phyloP scores from a whole-genome alignment of 306 rosid genomes.

The Potentilla sterilis region DNA sequence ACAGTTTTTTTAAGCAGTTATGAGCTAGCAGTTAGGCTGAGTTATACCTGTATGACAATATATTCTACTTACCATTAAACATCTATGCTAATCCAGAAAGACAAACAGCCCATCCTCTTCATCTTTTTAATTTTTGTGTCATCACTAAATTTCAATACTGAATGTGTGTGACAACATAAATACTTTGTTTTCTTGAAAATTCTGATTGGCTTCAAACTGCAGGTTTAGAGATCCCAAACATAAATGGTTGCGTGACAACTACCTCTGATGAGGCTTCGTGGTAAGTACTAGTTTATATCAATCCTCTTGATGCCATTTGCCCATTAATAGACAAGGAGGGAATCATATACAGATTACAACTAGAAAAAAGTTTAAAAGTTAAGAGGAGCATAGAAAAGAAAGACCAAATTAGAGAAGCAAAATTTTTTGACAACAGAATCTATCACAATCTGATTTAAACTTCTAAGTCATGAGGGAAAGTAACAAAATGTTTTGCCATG shows the following conservation, averaged over 20 bases:
- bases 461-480: not conserved
- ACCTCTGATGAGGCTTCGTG: conserved; percentile 34
- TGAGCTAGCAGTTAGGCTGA: conserved; percentile 1
- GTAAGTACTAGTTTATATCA: conserved; percentile 45
- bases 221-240: conserved; percentile 34
- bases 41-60: not conserved
- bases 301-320: conserved; percentile 8
- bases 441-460: not conserved
- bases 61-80: not conserved
- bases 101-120: not conserved
- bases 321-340: not conserved
- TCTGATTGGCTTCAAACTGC: conserved; percentile 22
- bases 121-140: not conserved
- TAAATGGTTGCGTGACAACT: conserved; percentile 28
- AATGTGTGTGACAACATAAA: not conserved
- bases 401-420: not conserved
- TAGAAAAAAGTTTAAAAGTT: not conserved
- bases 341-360: not conserved
- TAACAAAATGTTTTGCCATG: not conserved
- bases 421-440: not conserved
- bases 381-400: not conserved
- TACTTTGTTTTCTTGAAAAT: conserved; percentile 16
- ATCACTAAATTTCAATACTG: not conserved
- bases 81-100: conserved; percentile 1
- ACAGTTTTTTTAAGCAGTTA: not conserved